Percentiles rank a stretch among this genome's conserved stretches.
These are phyloP conservation scores for Moniliophthora roreri DNA, from an alignment of 1,284 basidiomycete species.

Conservation along the genomic window DNA sequence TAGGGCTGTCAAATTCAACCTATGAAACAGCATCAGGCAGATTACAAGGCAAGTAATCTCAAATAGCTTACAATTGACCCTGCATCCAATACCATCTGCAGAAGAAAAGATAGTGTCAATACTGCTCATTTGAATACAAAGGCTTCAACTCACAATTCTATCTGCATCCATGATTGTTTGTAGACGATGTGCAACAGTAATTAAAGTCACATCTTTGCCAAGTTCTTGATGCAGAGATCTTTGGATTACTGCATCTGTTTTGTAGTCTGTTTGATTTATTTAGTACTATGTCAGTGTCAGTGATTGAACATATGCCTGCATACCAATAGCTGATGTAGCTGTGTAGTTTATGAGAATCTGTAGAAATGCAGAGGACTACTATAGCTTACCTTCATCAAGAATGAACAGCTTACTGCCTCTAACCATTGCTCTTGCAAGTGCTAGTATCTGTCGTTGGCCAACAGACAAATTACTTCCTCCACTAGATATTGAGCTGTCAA, in stretches of 20 bases:
- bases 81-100: slow-evolving; percentile 35
- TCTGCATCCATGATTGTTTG: slow-evolving; percentile 72
- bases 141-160: slow-evolving; percentile 33
- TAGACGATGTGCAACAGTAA: slow-evolving; percentile 69
- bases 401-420: slow-evolving; percentile 59
- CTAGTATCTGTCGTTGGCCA: slow-evolving; percentile 70
- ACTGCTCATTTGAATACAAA: background rate
- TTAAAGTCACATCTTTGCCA: slow-evolving; percentile 52
- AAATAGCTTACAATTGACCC: slow-evolving; percentile 29
- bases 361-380: background rate
- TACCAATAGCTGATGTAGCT: slow-evolving; percentile 57
- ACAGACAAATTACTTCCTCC: slow-evolving; percentile 69
- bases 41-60: background rate
- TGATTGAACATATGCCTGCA: background rate
- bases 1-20: slow-evolving; percentile 63
- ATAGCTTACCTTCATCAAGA: slow-evolving; percentile 52
- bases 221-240: slow-evolving; percentile 54
- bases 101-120: background rate
- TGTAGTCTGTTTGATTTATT: slow-evolving; percentile 42
- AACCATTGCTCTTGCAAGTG: slow-evolving; percentile 58
- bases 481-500: slow-evolving; percentile 52
- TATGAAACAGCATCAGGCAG: slow-evolving; percentile 19
- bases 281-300: background rate
- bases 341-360: background rate
- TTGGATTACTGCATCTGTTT: slow-evolving; percentile 61